Evolutionary conservation across 2,329 filamentous ascomycete genomes (phyloP).

Genomic region (Nemania bipapillata): DNA sequence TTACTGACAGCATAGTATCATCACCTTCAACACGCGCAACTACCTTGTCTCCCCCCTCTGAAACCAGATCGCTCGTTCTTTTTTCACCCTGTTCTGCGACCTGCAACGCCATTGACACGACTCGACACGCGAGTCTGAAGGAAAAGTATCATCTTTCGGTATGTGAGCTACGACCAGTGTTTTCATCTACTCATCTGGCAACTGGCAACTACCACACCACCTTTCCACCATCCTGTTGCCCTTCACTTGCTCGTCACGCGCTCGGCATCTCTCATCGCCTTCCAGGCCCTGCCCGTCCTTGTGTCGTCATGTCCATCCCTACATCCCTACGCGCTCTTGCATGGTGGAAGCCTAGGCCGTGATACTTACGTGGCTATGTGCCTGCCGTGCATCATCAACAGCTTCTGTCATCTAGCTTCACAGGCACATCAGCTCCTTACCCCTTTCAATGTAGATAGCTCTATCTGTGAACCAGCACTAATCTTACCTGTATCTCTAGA

Average conservation of each 20-base stretch:
- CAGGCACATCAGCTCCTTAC: slow-evolving; percentile 12
- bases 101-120: slow-evolving; percentile 53
- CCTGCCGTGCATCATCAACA: slow-evolving; percentile 4
- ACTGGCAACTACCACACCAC: slow-evolving; percentile 11
- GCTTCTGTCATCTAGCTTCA: slow-evolving; percentile 8
- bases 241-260: slow-evolving; percentile 11
- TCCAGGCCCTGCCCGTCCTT: background rate
- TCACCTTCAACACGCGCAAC: slow-evolving; percentile 36
- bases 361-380: slow-evolving; percentile 8
- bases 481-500: slow-evolving; percentile 44
- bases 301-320: background rate
- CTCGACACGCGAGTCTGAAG: slow-evolving; percentile 36
- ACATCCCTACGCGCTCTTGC: slow-evolving; percentile 18
- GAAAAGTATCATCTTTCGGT: slow-evolving; percentile 42
- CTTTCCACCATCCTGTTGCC: background rate
- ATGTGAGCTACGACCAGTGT: slow-evolving; percentile 41
- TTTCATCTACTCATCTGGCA: slow-evolving; percentile 22
- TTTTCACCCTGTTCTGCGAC: slow-evolving; percentile 37
- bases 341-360: slow-evolving; percentile 12
- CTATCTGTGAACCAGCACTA: slow-evolving; percentile 38
- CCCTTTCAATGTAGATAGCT: slow-evolving; percentile 15
- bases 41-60: slow-evolving; percentile 29
- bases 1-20: slow-evolving; percentile 29
- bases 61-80: slow-evolving; percentile 46
- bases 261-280: slow-evolving; percentile 17